Evolutionary conservation across 139 green algal species (phyloP).

Genomic region (Closterium sp.): DNA sequence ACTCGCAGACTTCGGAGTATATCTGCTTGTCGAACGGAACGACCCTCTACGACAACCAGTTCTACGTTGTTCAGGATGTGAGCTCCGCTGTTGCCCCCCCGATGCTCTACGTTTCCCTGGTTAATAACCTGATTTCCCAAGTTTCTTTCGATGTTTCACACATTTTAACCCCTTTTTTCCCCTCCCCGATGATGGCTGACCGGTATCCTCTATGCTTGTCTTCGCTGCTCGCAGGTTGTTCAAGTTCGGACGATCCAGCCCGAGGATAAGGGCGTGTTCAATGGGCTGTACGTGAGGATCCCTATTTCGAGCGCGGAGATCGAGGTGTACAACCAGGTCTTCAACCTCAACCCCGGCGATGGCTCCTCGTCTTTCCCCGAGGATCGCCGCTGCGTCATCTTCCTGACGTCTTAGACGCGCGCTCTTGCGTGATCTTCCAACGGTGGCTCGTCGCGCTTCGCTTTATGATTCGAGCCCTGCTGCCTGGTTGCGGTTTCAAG

Average conservation of each 20-base stretch:
- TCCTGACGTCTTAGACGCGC: background rate
- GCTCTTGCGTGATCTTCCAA: no score
- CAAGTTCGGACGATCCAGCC: background rate
- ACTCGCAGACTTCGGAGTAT: background rate
- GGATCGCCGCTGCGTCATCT: background rate
- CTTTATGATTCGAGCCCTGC: no score
- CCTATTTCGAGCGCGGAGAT: background rate
- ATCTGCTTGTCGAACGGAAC: background rate
- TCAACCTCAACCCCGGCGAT: background rate
- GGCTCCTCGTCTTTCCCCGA: background rate
- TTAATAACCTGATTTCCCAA: no score
- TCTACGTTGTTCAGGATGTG: background rate
- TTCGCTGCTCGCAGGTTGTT: background rate
- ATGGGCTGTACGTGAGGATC: background rate
- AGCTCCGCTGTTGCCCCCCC: background rate
- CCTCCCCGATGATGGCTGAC: no score
- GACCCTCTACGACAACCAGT: background rate
- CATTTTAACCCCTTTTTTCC: no score
- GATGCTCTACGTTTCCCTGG: no score
- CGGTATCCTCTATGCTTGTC: background rate
- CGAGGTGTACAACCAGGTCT: background rate
- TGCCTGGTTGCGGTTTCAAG: no score
- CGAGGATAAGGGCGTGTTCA: background rate
- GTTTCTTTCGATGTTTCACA: no score
- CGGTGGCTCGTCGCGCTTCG: no score